phyloP scores from a whole-genome alignment of 1,284 basidiomycete genomes.

The Anthracocystis walkeri region DNA sequence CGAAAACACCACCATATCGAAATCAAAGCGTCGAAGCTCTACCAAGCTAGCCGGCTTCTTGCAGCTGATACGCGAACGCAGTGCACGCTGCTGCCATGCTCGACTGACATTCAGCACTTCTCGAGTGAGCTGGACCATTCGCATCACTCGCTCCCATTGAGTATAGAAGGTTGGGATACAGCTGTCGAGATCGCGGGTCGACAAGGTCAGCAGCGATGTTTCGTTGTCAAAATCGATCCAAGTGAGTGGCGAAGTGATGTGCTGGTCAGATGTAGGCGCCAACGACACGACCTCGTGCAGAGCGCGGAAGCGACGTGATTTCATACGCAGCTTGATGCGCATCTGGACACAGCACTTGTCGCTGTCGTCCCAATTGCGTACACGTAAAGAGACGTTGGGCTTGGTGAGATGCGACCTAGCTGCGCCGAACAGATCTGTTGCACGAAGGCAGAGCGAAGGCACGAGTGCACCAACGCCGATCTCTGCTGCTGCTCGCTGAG shows the following conservation, averaged over 20 bases:
- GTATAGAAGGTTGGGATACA: slow-evolving; percentile 88
- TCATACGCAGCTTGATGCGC: slow-evolving; percentile 76
- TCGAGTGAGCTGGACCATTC: slow-evolving; percentile 89
- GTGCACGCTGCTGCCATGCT: slow-evolving; percentile 45
- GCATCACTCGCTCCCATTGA: slow-evolving; percentile 89
- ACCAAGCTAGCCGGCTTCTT: slow-evolving; percentile 35
- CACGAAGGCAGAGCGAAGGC: slow-evolving; percentile 83
- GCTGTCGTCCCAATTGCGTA: slow-evolving; percentile 89
- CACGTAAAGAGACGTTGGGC: slow-evolving; percentile 87
- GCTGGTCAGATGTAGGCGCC: slow-evolving; percentile 70
- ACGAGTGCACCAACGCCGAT: slow-evolving; percentile 76
- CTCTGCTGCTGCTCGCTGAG: not conserved
- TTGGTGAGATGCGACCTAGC: slow-evolving; percentile 84
- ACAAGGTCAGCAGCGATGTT: slow-evolving; percentile 85
- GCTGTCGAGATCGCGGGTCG: slow-evolving; percentile 84
- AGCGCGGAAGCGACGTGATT: slow-evolving; percentile 41
- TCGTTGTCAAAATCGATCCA: slow-evolving; percentile 84
- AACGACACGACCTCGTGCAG: slow-evolving; percentile 34
- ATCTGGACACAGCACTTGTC: slow-evolving; percentile 74
- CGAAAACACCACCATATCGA: slow-evolving; percentile 70
- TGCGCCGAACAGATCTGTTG: slow-evolving; percentile 81
- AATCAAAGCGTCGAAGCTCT: slow-evolving; percentile 26
- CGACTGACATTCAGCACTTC: slow-evolving; percentile 72
- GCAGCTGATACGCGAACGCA: slow-evolving; percentile 27
- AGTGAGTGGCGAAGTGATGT: slow-evolving; percentile 78